Evolutionary conservation across 805 yeast genomes (phyloP).

Genomic region (Zygotorulaspora florentina): DNA sequence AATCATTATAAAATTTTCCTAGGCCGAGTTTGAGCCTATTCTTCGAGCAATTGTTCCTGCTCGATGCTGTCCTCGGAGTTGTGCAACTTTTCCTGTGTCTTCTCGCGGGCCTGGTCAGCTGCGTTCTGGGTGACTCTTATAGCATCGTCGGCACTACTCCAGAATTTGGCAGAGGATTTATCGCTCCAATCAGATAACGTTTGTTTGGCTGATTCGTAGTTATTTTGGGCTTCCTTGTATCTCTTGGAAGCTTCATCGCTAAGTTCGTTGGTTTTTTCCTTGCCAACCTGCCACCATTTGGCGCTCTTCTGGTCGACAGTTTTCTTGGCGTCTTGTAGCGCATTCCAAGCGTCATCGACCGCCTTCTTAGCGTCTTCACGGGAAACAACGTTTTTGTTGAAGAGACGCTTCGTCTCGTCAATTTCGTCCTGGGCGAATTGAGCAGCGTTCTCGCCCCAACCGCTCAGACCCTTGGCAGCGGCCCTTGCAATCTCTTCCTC

Average conservation of each 20-base stretch:
- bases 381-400: conserved; percentile 38
- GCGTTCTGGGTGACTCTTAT: conserved; percentile 28
- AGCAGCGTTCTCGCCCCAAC: conserved; percentile 46
- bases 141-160: conserved; percentile 33
- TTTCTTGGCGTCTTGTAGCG: conserved; percentile 35
- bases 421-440: conserved; percentile 42
- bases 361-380: conserved; percentile 36
- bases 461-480: conserved; percentile 38
- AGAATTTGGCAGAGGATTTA: conserved; percentile 28
- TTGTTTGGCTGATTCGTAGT: conserved; percentile 17
- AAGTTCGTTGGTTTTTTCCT: conserved; percentile 36
- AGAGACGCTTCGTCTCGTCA: conserved; percentile 33
- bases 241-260: conserved; percentile 31
- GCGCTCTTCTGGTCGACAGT: conserved; percentile 32
- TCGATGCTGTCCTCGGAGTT: conserved; percentile 5
- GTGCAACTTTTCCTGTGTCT: conserved; percentile 11
- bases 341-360: conserved; percentile 31
- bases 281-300: conserved; percentile 40
- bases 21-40: not conserved
- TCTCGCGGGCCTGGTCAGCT: conserved; percentile 16
- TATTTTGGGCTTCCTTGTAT: conserved; percentile 27
- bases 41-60: conserved; percentile 15
- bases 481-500: conserved; percentile 36
- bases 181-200: conserved; percentile 29
- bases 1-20: too few species aligned